Evolutionary conservation across 1,284 basidiomycete genomes (phyloP).

Genomic region (Rugiboletus extremiorientalis): DNA sequence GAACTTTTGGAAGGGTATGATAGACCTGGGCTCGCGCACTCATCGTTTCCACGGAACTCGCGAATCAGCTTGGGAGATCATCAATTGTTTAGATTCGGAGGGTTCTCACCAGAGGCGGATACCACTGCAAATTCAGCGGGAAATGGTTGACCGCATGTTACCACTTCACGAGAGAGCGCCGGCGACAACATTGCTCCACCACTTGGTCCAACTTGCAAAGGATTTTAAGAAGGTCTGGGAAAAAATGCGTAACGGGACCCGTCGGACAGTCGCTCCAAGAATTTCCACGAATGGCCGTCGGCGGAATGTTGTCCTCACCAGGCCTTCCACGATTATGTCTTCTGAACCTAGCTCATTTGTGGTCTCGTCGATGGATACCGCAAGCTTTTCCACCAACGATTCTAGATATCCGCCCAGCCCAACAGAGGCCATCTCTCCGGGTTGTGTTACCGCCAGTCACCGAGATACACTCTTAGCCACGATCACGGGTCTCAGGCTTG

Average conservation of each 20-base stretch:
- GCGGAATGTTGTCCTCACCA: background rate
- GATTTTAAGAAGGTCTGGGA: constrained; percentile 6
- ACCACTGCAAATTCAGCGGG: constrained; percentile 17
- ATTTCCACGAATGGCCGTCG: background rate
- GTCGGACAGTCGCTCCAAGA: background rate
- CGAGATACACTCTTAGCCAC: background rate
- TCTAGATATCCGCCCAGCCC: background rate
- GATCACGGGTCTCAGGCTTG: constrained; percentile 12
- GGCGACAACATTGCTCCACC: constrained; percentile 13
- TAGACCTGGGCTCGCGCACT: constrained; percentile 11
- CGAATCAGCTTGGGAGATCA: constrained; percentile 20
- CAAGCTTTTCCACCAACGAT: background rate
- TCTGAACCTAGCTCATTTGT: background rate
- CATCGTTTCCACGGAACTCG: constrained; percentile 10
- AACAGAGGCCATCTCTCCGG: background rate
- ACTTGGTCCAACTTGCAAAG: background rate
- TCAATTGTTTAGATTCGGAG: constrained; percentile 6
- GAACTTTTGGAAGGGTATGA: constrained; percentile 17
- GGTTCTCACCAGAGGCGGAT: background rate
- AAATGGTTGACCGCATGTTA: constrained; percentile 20
- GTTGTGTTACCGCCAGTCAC: constrained; percentile 1
- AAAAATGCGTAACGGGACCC: constrained; percentile 1
- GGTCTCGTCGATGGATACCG: background rate
- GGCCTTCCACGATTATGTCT: background rate
- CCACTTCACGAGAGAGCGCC: constrained; percentile 16